phyloP scores from a whole-genome alignment of 179 eudicot genomes.

The Actinidia chinensis region DNA sequence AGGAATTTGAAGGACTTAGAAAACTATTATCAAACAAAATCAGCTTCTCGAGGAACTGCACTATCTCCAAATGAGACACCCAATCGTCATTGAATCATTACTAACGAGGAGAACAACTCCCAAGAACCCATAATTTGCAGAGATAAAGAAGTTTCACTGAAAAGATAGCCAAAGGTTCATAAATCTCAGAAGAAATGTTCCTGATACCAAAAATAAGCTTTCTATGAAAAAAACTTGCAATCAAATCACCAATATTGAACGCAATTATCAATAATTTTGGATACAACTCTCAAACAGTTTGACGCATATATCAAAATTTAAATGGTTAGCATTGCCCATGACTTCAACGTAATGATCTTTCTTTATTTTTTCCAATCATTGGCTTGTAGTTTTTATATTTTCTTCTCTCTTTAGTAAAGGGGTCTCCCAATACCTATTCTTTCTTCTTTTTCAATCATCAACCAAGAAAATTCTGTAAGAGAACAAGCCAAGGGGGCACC shows the following conservation, averaged over 20 bases:
- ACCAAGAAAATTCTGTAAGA: too few species aligned
- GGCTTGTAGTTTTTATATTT: background rate
- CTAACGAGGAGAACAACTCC: constrained; percentile 66
- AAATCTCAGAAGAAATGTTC: constrained; percentile 63
- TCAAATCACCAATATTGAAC: background rate
- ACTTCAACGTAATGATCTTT: background rate
- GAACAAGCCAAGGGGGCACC: too few species aligned
- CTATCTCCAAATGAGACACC: constrained; percentile 68
- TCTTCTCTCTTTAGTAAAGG: background rate
- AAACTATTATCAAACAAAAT: constrained; percentile 83
- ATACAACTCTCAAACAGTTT: background rate
- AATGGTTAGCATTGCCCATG: background rate
- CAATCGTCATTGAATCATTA: constrained; percentile 97
- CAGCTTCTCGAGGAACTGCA: constrained; percentile 64
- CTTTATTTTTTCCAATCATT: background rate
- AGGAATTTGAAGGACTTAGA: constrained; percentile 67
- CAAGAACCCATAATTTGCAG: constrained; percentile 81
- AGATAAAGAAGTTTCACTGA: constrained; percentile 68
- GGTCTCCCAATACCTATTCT: background rate
- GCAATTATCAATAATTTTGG: background rate
- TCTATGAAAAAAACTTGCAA: background rate
- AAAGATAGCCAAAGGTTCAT: constrained; percentile 61
- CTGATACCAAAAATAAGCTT: constrained; percentile 41
- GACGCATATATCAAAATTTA: background rate
- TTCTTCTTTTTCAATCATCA: too few species aligned